A percentile compares a stretch with the other conserved stretches of the same genome.
Evolutionary conservation across 2,329 filamentous ascomycete species (phyloP).

Genomic region (Botrytis paeoniae): DNA sequence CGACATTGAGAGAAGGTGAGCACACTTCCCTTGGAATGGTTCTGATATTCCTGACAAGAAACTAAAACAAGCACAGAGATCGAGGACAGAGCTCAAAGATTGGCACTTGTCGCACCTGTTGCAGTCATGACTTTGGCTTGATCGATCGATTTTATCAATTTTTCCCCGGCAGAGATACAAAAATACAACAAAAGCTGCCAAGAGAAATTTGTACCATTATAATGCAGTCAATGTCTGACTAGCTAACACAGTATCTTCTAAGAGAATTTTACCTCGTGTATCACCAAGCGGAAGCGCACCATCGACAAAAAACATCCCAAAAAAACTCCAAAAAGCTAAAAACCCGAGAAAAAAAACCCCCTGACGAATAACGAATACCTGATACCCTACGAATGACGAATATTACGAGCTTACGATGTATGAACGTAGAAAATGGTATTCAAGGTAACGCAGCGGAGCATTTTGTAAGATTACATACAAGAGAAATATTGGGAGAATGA

Average conservation of each 20-base stretch:
- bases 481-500: not conserved
- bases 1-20: not conserved
- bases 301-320: not conserved
- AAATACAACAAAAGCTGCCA: not conserved
- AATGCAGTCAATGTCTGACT: not conserved
- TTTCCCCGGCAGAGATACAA: not conserved
- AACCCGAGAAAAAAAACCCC: no score
- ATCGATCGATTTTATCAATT: not conserved
- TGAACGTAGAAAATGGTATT: not conserved
- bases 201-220: not conserved
- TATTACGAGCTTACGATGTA: not conserved
- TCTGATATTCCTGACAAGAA: not conserved
- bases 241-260: not conserved
- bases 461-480: not conserved
- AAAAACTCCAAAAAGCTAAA: not conserved
- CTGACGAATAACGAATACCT: not conserved
- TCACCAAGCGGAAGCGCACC: not conserved
- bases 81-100: not conserved
- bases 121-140: not conserved
- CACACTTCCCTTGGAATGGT: not conserved
- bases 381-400: not conserved
- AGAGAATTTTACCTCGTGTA: not conserved
- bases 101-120: not conserved
- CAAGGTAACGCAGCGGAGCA: not conserved
- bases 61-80: not conserved